Percentiles rank a stretch among this genome's conserved stretches.
phyloP scores from a whole-genome alignment of 441 rosid genomes.

The Pelargonium fulgidum region DNA sequence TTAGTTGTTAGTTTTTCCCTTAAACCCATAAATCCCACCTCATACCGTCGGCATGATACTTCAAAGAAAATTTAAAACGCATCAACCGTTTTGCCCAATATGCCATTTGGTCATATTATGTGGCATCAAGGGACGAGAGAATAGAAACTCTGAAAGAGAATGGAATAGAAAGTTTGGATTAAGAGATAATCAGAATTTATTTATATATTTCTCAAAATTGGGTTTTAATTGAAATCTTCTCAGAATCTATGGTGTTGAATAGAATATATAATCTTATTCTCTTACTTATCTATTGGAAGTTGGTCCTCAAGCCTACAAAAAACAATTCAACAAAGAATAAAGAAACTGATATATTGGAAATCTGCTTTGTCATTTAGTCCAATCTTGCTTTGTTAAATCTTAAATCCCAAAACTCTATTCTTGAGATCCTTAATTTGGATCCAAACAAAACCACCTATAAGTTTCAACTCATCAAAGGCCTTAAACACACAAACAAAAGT shows the following conservation, averaged over 20 bases:
- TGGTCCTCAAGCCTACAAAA: slow-evolving; percentile 19
- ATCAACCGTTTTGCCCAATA: too few species aligned
- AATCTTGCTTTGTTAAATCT: slow-evolving; percentile 6
- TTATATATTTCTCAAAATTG: neutral
- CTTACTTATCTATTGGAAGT: slow-evolving; percentile 21
- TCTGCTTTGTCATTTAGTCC: slow-evolving; percentile 38
- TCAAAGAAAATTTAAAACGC: too few species aligned
- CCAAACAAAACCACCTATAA: slow-evolving; percentile 21
- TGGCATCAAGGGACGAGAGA: slow-evolving; percentile 15
- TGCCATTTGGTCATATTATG: neutral
- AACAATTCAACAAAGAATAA: too few species aligned
- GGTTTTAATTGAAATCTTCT: slow-evolving; percentile 17
- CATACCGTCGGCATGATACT: too few species aligned
- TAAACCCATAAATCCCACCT: too few species aligned
- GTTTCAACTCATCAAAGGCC: neutral
- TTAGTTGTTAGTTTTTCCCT: too few species aligned
- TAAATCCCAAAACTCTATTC: slow-evolving; percentile 4
- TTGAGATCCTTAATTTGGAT: slow-evolving; percentile 33
- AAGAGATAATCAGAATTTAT: slow-evolving; percentile 13
- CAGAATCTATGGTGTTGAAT: slow-evolving; percentile 12
- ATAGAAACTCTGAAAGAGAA: slow-evolving; percentile 21
- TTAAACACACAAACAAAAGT: too few species aligned
- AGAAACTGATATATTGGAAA: slow-evolving; percentile 20
- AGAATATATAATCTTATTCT: too few species aligned
- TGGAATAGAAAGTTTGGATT: slow-evolving; percentile 34